Percentiles rank a stretch among this genome's conserved stretches.
Evolutionary conservation across 2,329 filamentous ascomycete species (phyloP).

Genomic region (Clarireedia hainanense): DNA sequence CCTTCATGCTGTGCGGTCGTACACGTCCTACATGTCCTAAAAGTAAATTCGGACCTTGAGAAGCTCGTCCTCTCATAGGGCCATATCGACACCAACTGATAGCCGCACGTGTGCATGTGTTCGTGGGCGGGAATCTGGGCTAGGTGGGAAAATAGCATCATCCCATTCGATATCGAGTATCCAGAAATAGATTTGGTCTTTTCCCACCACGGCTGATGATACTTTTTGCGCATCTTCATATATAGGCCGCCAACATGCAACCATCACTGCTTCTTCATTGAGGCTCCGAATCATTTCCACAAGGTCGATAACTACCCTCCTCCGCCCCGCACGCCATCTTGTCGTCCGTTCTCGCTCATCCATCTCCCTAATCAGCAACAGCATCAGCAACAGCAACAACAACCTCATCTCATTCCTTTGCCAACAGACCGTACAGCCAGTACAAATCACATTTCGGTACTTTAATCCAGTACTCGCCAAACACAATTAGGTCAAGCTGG

Average conservation of each 20-base stretch:
- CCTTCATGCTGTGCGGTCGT: background rate
- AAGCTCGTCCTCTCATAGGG: constrained; percentile 9
- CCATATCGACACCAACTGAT: constrained; percentile 15
- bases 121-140: constrained; percentile 20
- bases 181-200: constrained; percentile 10
- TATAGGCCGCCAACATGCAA: constrained; percentile 9
- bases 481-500: constrained; percentile 28
- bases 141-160: constrained; percentile 33
- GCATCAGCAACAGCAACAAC: background rate
- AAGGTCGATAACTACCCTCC: background rate
- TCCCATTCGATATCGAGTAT: constrained; percentile 17
- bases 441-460: background rate
- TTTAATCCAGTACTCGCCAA: background rate
- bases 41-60: constrained; percentile 3
- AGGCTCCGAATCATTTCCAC: constrained; percentile 1
- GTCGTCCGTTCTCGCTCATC: background rate
- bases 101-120: constrained; percentile 27
- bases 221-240: constrained; percentile 4
- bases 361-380: constrained; percentile 1
- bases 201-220: constrained; percentile 6
- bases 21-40: background rate
- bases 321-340: background rate
- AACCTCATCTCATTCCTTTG: background rate
- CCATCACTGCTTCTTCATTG: constrained; percentile 6
- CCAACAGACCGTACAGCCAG: background rate